phyloP scores from a whole-genome alignment of 2,329 filamentous ascomycete species.

The Harringtonia aguacate region DNA sequence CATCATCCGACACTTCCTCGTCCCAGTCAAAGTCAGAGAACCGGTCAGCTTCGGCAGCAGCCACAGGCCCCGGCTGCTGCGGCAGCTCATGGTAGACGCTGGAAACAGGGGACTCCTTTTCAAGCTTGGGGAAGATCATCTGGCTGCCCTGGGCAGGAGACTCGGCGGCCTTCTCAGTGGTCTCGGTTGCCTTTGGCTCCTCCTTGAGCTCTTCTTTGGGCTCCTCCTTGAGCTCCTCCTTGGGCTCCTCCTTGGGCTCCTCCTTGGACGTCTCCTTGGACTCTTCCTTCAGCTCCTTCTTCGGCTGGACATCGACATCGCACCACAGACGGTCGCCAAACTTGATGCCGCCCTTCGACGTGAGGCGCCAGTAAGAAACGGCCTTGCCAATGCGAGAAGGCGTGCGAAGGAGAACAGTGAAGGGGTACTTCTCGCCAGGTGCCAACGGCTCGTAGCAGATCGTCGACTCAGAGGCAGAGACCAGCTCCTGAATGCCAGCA shows the following conservation, averaged over 20 bases:
- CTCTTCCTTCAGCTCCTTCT: conserved; percentile 25
- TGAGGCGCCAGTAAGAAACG: conserved; percentile 95
- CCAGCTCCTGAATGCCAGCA: conserved; percentile 65
- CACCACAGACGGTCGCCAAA: conserved; percentile 96
- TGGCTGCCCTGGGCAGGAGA: conserved; percentile 36
- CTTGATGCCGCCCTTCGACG: conserved; percentile 64
- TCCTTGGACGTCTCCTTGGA: too few species aligned
- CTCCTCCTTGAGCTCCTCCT: conserved; percentile 7
- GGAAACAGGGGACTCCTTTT: conserved; percentile 79
- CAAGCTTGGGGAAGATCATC: conserved; percentile 96
- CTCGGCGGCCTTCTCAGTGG: conserved; percentile 49
- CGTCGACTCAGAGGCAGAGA: conserved; percentile 73
- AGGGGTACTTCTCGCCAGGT: conserved; percentile 65
- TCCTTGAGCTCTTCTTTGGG: too few species aligned
- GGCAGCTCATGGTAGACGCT: conserved; percentile 62
- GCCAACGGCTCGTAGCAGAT: conserved; percentile 57
- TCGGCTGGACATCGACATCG: conserved; percentile 60
- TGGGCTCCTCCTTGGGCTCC: conserved; percentile 15
- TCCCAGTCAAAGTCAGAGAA: conserved; percentile 47
- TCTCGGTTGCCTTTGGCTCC: conserved; percentile 9
- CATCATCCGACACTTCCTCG: conserved; percentile 50
- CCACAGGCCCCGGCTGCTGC: conserved; percentile 17
- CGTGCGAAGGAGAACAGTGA: conserved; percentile 77
- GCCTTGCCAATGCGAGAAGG: conserved; percentile 65
- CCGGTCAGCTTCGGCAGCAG: conserved; percentile 20